These are phyloP conservation scores for Cladophialophora bantiana DNA, from an alignment of 2,329 filamentous ascomycete genomes.

Conservation along the genomic window DNA sequence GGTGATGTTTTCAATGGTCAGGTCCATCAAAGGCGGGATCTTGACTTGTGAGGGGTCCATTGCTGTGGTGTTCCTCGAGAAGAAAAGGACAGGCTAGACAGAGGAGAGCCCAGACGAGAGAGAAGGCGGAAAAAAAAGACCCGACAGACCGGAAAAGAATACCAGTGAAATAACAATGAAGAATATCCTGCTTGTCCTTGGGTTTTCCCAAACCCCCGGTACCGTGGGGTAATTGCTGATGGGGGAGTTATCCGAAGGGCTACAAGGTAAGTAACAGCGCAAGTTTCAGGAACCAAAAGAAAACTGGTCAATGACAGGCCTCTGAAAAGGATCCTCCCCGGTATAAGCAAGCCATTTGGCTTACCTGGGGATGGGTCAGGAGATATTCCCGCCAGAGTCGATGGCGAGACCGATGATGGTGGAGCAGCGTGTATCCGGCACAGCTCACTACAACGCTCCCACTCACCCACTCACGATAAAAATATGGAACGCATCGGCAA, in stretches of 20 bases:
- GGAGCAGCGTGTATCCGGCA: slow-evolving; percentile 6
- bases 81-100: not conserved
- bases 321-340: not conserved
- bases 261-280: not conserved
- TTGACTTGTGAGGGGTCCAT: slow-evolving; percentile 54
- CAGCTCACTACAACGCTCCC: not conserved
- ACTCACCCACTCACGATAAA: too few relatives aligned
- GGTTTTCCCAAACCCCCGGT: not conserved
- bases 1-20: slow-evolving; percentile 45
- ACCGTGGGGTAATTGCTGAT: slow-evolving; percentile 19
- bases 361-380: not conserved
- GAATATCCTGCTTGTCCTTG: not conserved
- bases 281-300: not conserved
- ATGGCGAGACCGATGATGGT: slow-evolving; percentile 1
- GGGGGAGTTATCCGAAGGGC: slow-evolving; percentile 17
- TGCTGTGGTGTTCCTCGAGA: slow-evolving; percentile 11
- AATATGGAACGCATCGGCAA: slow-evolving; percentile 10
- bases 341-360: not conserved
- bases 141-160: not conserved
- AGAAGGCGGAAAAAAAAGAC: not conserved
- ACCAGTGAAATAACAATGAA: not conserved
- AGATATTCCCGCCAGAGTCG: not conserved
- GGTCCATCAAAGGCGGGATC: slow-evolving; percentile 47
- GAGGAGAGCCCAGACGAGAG: too few relatives aligned
- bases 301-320: not conserved